A percentile compares a stretch with the other conserved stretches of the same genome.
phyloP scores from a whole-genome alignment of 257 asterid species.

The Henckelia pumila region DNA sequence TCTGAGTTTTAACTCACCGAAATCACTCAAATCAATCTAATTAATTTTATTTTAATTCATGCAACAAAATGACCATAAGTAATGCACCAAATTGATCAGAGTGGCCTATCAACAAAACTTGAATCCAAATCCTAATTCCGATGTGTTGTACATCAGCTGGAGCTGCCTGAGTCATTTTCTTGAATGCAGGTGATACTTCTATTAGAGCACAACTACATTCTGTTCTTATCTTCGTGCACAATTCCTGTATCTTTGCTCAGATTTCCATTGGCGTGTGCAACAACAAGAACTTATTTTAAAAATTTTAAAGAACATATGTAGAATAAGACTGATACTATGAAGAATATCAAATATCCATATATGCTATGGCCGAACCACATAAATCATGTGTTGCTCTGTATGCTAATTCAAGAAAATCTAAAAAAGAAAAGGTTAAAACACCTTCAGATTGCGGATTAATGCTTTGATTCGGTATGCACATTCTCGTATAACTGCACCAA shows the following conservation, averaged over 20 bases:
- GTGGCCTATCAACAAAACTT: too few species aligned
- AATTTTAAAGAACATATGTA: too few species aligned
- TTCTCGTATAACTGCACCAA: slow-evolving; percentile 25
- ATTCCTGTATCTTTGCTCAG: slow-evolving; percentile 30
- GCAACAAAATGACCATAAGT: too few species aligned
- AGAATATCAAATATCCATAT: neutral
- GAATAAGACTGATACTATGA: neutral
- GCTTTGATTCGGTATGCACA: slow-evolving; percentile 34
- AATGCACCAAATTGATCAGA: too few species aligned
- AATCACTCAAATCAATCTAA: too few species aligned
- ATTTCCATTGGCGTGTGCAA: slow-evolving; percentile 26
- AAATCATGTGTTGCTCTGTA: neutral
- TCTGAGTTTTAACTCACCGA: too few species aligned
- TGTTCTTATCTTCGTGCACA: slow-evolving; percentile 33
- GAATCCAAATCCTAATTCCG: too few species aligned
- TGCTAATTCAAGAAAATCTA: neutral
- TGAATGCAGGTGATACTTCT: slow-evolving; percentile 30
- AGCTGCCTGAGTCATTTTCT: slow-evolving; percentile 32
- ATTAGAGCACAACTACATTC: slow-evolving; percentile 38
- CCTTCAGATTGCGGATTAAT: slow-evolving; percentile 27
- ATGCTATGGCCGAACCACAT: neutral
- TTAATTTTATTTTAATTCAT: too few species aligned
- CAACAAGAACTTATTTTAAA: neutral
- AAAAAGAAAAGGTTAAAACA: neutral
- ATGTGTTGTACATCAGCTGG: slow-evolving; percentile 14